These are phyloP conservation scores for Waitea zeae DNA, from an alignment of 1,284 basidiomycete species.

Conservation along the genomic window DNA sequence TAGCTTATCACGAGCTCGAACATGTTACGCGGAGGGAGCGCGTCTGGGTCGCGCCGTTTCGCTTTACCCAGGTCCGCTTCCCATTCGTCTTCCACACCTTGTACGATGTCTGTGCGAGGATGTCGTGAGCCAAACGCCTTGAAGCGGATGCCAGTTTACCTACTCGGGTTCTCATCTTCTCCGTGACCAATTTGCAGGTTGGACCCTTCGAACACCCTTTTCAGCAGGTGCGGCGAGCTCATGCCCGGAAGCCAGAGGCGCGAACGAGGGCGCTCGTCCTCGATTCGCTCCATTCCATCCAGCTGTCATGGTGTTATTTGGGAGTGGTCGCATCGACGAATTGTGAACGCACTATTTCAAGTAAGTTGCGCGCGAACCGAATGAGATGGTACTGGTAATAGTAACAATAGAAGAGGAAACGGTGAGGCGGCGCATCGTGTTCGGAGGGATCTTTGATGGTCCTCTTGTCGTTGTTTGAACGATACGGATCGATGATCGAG, in stretches of 20 bases:
- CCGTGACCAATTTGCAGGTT: slow-evolving; percentile 29
- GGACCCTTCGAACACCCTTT: slow-evolving; percentile 21
- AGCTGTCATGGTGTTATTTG: no score
- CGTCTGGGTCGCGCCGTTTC: slow-evolving; percentile 52
- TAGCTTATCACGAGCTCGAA: slow-evolving; percentile 32
- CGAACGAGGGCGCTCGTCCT: no score
- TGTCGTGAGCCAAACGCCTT: not conserved
- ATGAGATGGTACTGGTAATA: slow-evolving; percentile 41
- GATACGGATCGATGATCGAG: slow-evolving; percentile 54
- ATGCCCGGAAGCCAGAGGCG: no score
- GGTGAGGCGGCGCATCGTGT: slow-evolving; percentile 26
- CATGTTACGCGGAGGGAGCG: slow-evolving; percentile 43
- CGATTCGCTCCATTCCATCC: no score
- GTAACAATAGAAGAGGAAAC: slow-evolving; percentile 49
- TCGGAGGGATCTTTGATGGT: no score
- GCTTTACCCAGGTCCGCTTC: slow-evolving; percentile 35
- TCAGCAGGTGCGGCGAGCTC: no score
- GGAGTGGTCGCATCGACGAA: no score
- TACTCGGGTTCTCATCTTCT: slow-evolving; percentile 39
- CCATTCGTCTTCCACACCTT: slow-evolving; percentile 28
- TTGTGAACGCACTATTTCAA: slow-evolving; percentile 13
- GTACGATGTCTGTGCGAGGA: slow-evolving; percentile 29
- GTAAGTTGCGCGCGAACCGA: slow-evolving; percentile 12
- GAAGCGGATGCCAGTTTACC: slow-evolving; percentile 4
- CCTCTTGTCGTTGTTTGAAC: slow-evolving; percentile 35